Base-by-base conservation (phyloP, 2,329 filamentous ascomycete genomes). In the Fusarium gaditjirri region DNA sequence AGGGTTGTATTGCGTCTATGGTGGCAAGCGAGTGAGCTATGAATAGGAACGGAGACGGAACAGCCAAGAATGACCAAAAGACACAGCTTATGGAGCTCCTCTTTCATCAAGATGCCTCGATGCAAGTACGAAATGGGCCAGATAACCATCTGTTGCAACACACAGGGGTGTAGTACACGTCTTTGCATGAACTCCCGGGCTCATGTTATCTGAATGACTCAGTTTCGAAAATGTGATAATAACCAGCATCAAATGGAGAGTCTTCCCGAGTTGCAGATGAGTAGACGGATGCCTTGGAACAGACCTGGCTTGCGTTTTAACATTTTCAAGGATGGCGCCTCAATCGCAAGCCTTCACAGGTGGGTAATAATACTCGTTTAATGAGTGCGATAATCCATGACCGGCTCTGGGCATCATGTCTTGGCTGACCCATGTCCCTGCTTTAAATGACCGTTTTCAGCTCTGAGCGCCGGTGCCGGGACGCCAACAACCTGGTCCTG, bases 381-480 rank as follows among this genome's bases (percentile, higher is more conserved):
- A 68, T 68, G 50, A 63, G 61, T 47, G 52, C 54, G 56, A 62
- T 44, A 68, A 50, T 43, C 52, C 58, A 39, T 61, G 46, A 46
- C 41, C 39, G 52, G 33, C 49, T 39, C 49, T 53, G 49, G n/a
- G 38, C 60, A 65, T 49, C 60, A n/a, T 52, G 33, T 38, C 60
- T 58, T 49, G 38, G 19, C 43, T 58, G 43, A 44, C 31, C 60
- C 52, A 44, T 49, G 38, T 39, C 57, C 61, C 72, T 49, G 71
- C 52, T 69, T 62, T 23, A 44, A 64, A 65, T 68, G 71, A 36
- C 74, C 62, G 42, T 65, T 68, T 76, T 68, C 69, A 75, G 73
- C 72, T 75, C 72, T 56, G 54, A 64, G 63, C 67, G 70, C 74
- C 67, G 67, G 47, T 49, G 60, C 55, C 57, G 46, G 56, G 57